Evolutionary conservation across 768 basidiomycete species (phyloP), one percentile per base, ranked within the genome.

Genomic region (Amanita molliuscula): DNA sequence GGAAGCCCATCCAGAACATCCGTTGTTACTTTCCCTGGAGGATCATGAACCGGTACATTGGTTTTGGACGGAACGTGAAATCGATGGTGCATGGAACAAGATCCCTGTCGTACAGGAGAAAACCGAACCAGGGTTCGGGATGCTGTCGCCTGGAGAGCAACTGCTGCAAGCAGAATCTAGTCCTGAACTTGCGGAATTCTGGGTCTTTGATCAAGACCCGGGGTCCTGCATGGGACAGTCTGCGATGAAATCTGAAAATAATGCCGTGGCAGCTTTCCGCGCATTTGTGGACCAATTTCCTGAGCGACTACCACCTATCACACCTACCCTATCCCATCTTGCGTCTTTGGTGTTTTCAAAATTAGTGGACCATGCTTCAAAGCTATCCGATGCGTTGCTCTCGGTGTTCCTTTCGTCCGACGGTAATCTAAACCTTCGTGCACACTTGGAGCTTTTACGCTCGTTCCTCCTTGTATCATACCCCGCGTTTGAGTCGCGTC

Each of bases 391-490:
- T 8, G 75, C 84, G 7, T 74, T 93, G 3, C 71, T 94, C 9
- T 66, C 69, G 1, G 68, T 87, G 6, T 80, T 92, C 61, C 70
- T 92, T 8, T 70, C 77, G 10, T 73, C 79, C 0, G 64, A 75
- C 2, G 78, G 78, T 6, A 73, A 74, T n/a, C 78, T 91, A 45
- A 79, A 82, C 55, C 69, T 92, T 33, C 77, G 73, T 42, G 68
- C 78, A 0, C 88, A 90, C 55, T 74, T 89, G 25, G 57, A 67
- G 21, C 70, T 91, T 40, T 69, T 91, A 35, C 79, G 84, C 16
- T 84, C 84, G 3, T 90, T 88, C 57, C 73, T 92, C 45, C 70
- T 90, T 13, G 67, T 92, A 41, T 79, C 84, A 1, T 78, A 81
- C 0, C 79, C 83, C 26, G 65, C 82, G 1, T 95, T 94, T 69